Base-by-base conservation (phyloP, 2,329 filamentous ascomycete genomes). In the Simplicillium aogashimaense region DNA sequence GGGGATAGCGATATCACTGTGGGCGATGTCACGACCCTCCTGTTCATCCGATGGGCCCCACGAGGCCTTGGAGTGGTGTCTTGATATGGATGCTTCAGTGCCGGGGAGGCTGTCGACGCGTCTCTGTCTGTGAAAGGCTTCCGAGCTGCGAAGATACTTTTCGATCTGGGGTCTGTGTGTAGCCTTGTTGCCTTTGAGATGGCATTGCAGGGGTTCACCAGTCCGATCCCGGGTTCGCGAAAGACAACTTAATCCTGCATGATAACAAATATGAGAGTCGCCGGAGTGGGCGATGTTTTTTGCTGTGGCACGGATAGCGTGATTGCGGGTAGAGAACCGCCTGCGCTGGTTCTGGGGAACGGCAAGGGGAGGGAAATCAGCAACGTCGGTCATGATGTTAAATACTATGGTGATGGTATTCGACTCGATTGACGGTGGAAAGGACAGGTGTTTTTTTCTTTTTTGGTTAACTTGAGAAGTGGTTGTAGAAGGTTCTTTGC, bases 21-120 rank as follows among this genome's bases (percentile, higher is more conserved):
- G 51, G 1, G 63, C 63, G 14, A 66, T 53, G 9, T 57, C 57
- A 18, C 52, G 45, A 29, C 55, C 58, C 43, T 65, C 63, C 8
- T 51, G 47, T 45, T 54, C 53, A 31, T 43, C 44, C 10, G 20
- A 25, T 42, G 6, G 41, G 16, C 32, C 38, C 37, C 3, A 18
- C 18, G 37, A n/a, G 35, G 42, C n/a, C 33, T 28, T 14, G 15
- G 30, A 12, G 3, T 10, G 15, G 30, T 34, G 4, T 40, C 39
- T 35, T 32, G 35, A 17, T 29, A 28, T 18, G 34, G 20, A 25
- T 25, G 9, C 20, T 25, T 25, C 20, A 35, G 41, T 5, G 37
- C 12, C 9, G 38, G 45, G 11, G 12, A 35, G 16, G 29, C 17
- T 7, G 37, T 44, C 43, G 20, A 44, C 33, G 16, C 39, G 29